Percentiles rank a stretch among this genome's conserved stretches.
phyloP scores from a whole-genome alignment of 495 filamentous ascomycete species.

The Penicillium riverlandense region DNA sequence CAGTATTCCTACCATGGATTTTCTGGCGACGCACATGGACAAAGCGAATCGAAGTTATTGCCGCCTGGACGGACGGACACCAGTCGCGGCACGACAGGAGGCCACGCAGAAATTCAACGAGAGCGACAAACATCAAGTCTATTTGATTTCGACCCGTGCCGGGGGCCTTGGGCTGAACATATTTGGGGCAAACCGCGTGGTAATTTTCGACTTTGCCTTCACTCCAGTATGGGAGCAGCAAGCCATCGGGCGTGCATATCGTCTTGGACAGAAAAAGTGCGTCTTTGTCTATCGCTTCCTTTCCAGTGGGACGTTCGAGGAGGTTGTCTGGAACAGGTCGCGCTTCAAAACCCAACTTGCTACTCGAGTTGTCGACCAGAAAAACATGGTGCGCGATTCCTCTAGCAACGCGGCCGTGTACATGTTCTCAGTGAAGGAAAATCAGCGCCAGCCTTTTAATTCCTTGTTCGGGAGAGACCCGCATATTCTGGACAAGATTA shows the following conservation, averaged over 20 bases:
- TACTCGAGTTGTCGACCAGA: constrained; percentile 74
- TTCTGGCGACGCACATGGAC: constrained; percentile 50
- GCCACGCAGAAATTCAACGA: constrained; percentile 61
- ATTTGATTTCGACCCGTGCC: constrained; percentile 76
- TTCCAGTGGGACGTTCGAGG: constrained; percentile 73
- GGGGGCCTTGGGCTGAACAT: constrained; percentile 83
- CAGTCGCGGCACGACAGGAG: constrained; percentile 46
- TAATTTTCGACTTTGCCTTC: constrained; percentile 80
- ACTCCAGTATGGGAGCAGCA: constrained; percentile 81
- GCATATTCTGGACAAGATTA: constrained; percentile 59
- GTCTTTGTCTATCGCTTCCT: constrained; percentile 88
- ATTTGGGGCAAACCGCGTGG: constrained; percentile 73
- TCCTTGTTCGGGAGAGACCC: constrained; percentile 56
- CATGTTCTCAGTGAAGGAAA: constrained; percentile 48
- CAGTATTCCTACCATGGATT: constrained; percentile 60
- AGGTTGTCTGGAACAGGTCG: constrained; percentile 58
- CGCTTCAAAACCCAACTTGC: constrained; percentile 78
- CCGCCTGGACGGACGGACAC: constrained; percentile 61
- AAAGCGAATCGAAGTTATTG: constrained; percentile 32
- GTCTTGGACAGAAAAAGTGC: constrained; percentile 74
- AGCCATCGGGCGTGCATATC: constrained; percentile 81
- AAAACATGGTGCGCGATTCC: constrained; percentile 56
- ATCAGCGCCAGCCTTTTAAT: constrained; percentile 45
- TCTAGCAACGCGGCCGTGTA: constrained; percentile 42
- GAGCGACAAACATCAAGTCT: constrained; percentile 40